These are phyloP conservation scores for Bocquillonia castaneifolia DNA, from an alignment of 441 rosid genomes.

Conservation along the genomic window DNA sequence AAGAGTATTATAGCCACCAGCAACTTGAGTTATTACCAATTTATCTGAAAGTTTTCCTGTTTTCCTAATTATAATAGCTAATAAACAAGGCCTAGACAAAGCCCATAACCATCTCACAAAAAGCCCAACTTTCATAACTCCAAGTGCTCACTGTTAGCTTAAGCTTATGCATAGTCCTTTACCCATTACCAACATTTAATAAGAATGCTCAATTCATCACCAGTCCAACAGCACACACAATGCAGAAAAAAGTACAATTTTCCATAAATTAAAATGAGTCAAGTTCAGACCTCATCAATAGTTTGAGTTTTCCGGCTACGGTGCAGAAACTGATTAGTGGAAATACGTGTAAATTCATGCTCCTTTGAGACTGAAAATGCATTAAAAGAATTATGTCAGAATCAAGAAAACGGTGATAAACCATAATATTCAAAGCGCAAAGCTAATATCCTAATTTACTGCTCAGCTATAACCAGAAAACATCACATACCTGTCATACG, in stretches of 20 bases:
- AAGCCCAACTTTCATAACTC: not conserved
- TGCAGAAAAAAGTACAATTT: not conserved
- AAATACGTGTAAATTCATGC: conserved; percentile 57
- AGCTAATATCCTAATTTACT: conserved; percentile 11
- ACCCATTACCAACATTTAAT: not conserved
- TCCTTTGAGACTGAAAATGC: conserved; percentile 47
- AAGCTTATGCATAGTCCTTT: not conserved
- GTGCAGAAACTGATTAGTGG: conserved; percentile 76
- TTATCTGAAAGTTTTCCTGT: not conserved
- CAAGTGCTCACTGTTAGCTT: not conserved
- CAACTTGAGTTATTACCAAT: not conserved
- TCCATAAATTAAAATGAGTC: conserved; percentile 17
- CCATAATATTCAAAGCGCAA: conserved; percentile 15
- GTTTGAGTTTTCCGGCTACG: conserved; percentile 80
- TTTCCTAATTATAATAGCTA: not conserved
- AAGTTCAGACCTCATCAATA: conserved; percentile 78
- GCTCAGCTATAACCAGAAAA: conserved; percentile 18
- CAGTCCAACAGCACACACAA: not conserved
- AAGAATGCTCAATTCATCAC: conserved; percentile 7
- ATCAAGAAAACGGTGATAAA: conserved; percentile 8
- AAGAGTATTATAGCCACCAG: not conserved
- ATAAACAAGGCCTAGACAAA: not conserved
- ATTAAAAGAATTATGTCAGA: conserved; percentile 22
- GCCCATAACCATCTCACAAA: not conserved
- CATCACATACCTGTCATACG: conserved; percentile 42